Percentiles rank a stretch among this genome's conserved stretches.
These are phyloP conservation scores for Aspergillus ochraceus DNA, from an alignment of 2,329 filamentous ascomycete species.

Conservation along the genomic window DNA sequence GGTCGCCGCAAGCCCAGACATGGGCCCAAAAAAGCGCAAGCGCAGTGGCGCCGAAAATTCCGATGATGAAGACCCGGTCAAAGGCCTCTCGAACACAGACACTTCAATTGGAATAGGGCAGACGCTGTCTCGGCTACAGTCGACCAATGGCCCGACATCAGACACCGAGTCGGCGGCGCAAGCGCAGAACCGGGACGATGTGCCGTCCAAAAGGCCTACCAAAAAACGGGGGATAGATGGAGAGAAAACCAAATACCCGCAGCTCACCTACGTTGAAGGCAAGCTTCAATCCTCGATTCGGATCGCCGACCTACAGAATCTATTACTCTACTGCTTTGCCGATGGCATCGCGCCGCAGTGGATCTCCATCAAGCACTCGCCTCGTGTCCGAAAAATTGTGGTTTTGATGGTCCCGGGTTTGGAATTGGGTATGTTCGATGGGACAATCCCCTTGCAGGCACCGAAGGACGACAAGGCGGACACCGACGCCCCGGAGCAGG, in stretches of 20 bases:
- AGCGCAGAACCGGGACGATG: constrained; percentile 17
- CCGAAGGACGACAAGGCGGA: constrained; percentile 4
- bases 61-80: constrained; percentile 26
- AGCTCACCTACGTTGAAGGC: constrained; percentile 55
- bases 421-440: constrained; percentile 85
- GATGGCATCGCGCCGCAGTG: constrained; percentile 63
- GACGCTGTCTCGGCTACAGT: constrained; percentile 32
- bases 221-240: constrained; percentile 40
- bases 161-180: constrained; percentile 5
- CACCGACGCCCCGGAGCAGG: neutral
- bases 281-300: constrained; percentile 57
- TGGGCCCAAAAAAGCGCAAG: constrained; percentile 37
- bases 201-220: constrained; percentile 16
- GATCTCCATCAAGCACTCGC: constrained; percentile 60
- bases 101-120: constrained; percentile 32
- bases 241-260: constrained; percentile 52
- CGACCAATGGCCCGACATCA: constrained; percentile 14
- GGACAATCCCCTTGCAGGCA: constrained; percentile 47
- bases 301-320: constrained; percentile 58
- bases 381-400: constrained; percentile 70
- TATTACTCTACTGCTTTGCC: constrained; percentile 62
- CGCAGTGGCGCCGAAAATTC: constrained; percentile 21
- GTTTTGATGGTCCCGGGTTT: constrained; percentile 89
- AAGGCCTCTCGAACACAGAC: constrained; percentile 11
- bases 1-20: constrained; percentile 10